Conservation (phyloP, 768 basidiomycete genomes). For the Amanita pallidorosea region DNA sequence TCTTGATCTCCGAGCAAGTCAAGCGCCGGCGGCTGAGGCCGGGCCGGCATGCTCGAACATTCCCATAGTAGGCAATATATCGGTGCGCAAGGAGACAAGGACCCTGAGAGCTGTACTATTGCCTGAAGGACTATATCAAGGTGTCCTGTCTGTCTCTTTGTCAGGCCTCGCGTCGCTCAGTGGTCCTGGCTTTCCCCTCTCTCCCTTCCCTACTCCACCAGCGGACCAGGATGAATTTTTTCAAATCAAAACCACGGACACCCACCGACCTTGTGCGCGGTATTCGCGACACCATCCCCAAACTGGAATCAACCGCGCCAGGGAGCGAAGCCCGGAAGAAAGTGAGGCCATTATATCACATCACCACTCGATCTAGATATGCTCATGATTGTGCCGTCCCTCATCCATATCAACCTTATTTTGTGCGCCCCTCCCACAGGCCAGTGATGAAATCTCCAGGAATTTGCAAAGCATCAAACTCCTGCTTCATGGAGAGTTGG, state of each 20-base stretch:
- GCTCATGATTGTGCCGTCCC: conserved; percentile 4
- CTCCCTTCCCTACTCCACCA: background rate
- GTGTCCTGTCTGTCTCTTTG: background rate
- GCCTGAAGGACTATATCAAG: background rate
- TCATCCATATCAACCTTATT: background rate
- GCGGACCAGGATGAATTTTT: conserved; percentile 69
- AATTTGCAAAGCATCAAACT: conserved; percentile 85
- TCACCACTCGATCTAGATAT: background rate
- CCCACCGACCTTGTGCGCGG: conserved; percentile 82
- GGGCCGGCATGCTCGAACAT: background rate
- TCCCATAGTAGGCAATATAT: background rate
- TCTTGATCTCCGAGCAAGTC: background rate
- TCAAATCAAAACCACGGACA: conserved; percentile 83
- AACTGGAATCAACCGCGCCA: conserved; percentile 62
- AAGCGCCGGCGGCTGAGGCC: background rate
- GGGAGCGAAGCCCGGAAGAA: conserved; percentile 72
- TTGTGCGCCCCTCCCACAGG: conserved; percentile 31
- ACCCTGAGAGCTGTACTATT: conserved; percentile 2
- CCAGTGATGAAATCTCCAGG: conserved; percentile 83
- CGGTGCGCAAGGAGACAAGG: background rate
- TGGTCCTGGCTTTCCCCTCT: background rate
- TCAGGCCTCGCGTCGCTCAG: background rate
- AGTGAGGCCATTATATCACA: conserved; percentile 31
- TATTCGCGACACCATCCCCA: conserved; percentile 68
- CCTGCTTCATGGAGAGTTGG: conserved; percentile 81